Evolutionary conservation across 2,329 filamentous ascomycete species (phyloP), one percentile per base, ranked within the genome.

Genomic region (Orbilia ellipsospora): DNA sequence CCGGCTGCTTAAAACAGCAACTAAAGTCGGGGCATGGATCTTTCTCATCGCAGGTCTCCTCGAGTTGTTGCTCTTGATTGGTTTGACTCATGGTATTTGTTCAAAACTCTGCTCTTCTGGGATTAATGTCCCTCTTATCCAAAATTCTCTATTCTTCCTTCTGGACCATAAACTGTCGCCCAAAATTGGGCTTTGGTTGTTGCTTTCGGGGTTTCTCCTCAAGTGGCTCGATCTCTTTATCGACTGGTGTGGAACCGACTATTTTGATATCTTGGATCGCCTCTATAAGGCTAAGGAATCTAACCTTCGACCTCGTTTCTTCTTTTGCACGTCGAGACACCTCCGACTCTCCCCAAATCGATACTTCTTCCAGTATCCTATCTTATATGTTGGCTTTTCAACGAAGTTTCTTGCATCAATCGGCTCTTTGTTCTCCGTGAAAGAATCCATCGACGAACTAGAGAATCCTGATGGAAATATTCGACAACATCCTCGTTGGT

Each of bases 341-440:
- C 83, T 86, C 2, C 85, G 90, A 16, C 80, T 90, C n/a, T 89
- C 90, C 69, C 91, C 91, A 0, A 85, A 88, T 79, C 87, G 86
- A 72, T 89, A 93, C 80, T 85, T 85, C 0, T 93, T 94, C 79
- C 84, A 84, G 0, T 92, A 92, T 80, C 89, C 89, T 0, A 92
- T 93, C 80, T 85, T 93, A 0, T 84, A 89, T 54, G 88, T 89
- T 26, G 90, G 90, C 0, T 84, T 91, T 48, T 90, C 90, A 0
- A 85, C 93, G 23, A 86, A 86, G n/a, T 89, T 87, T 81, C 83
- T 83, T 60, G 89, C 88, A 4, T 83, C 82, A 50, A 82, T 84
- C n/a, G 86, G 85, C 54, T 85, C 85, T 8, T 83, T 90, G 77
- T 80, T 92, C 40, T 90, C 89, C 20, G 79, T 79, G 2, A 54